Conservation (phyloP, 1,284 basidiomycete genomes). For the Puccinia polysora region DNA sequence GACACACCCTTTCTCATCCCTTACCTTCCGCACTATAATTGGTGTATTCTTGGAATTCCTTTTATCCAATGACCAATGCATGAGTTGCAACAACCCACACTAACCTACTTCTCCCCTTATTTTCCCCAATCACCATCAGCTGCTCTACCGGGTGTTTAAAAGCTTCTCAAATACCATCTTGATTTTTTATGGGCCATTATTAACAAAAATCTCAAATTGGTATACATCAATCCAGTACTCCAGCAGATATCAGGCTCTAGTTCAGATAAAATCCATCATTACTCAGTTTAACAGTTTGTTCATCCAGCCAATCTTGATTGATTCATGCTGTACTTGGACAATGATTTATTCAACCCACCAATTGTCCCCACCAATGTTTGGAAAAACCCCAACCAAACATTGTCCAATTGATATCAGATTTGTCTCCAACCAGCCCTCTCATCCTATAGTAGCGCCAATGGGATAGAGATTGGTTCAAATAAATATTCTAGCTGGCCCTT, state of each 20-base stretch:
- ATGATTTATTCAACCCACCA: background rate
- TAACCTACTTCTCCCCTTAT: no score
- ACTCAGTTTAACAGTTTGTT: constrained; percentile 7
- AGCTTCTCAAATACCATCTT: background rate
- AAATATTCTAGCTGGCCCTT: background rate
- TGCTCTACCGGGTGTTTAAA: background rate
- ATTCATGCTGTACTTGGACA: background rate
- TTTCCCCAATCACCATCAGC: background rate
- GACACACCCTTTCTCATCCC: no score
- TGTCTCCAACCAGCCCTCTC: background rate
- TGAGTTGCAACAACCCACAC: no score
- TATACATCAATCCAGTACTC: constrained; percentile 12
- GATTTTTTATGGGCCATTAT: constrained; percentile 38
- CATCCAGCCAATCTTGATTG: constrained; percentile 23
- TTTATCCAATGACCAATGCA: no score
- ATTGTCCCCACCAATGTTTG: background rate
- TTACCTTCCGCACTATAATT: no score
- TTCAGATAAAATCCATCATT: background rate
- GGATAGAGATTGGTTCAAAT: background rate
- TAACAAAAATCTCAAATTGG: constrained; percentile 11
- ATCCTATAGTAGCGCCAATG: background rate
- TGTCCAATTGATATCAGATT: background rate
- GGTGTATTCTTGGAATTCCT: no score
- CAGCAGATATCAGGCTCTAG: background rate
- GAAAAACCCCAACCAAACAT: background rate